Evolutionary conservation across 306 rosid species (phyloP).

Genomic region (Prosopis cineraria): DNA sequence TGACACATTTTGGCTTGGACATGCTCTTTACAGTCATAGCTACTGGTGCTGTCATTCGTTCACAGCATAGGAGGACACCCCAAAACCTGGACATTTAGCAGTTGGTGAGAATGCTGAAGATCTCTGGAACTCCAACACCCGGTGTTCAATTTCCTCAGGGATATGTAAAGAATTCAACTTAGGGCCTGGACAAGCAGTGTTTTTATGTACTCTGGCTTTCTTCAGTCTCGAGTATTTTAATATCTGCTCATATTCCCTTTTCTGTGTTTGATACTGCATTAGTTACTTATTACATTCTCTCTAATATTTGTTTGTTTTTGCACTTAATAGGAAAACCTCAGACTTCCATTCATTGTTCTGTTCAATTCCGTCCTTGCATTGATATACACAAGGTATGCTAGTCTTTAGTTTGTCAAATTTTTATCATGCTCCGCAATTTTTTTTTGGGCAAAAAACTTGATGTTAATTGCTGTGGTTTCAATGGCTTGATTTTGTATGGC

Average conservation of each 20-base stretch:
- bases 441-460: neutral
- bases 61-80: neutral
- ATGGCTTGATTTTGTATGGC: neutral
- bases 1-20: too few relatives aligned
- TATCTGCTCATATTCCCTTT: neutral
- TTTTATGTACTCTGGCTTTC: slow-evolving; percentile 27
- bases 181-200: slow-evolving; percentile 17
- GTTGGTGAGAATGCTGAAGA: slow-evolving; percentile 29
- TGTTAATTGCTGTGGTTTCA: neutral
- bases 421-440: neutral
- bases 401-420: neutral
- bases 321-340: slow-evolving; percentile 34
- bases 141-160: neutral
- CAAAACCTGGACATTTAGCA: neutral
- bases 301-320: neutral
- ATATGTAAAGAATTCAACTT: slow-evolving; percentile 30
- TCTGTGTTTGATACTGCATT: neutral
- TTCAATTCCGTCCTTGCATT: slow-evolving; percentile 82
- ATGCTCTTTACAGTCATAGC: too few relatives aligned
- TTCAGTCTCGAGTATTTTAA: slow-evolving; percentile 46
- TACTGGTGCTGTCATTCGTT: neutral
- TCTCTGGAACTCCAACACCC: slow-evolving; percentile 30
- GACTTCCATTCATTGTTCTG: slow-evolving; percentile 50
- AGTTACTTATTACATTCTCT: neutral
- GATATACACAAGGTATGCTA: slow-evolving; percentile 81